Evolutionary conservation across 257 asterid species (phyloP).

Genomic region (Solanum neorickii): DNA sequence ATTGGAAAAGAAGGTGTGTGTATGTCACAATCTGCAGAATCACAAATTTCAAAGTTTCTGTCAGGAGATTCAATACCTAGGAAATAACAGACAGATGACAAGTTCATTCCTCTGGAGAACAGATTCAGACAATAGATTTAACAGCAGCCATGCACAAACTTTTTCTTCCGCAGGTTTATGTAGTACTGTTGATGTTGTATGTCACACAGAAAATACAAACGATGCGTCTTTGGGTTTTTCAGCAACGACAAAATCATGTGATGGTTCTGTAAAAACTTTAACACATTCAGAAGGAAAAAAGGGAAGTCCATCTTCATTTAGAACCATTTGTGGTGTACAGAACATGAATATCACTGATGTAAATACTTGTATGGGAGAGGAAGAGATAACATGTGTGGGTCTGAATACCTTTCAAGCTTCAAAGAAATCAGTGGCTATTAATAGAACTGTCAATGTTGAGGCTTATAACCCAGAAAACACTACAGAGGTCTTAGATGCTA

Average conservation of each 20-base stretch:
- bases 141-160: not conserved
- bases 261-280: not conserved
- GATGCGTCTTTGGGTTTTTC: not conserved
- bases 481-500: not conserved
- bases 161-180: not conserved
- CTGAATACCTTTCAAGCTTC: not conserved
- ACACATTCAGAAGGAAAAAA: not conserved
- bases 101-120: constrained; percentile 1
- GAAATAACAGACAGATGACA: not conserved
- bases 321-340: not conserved
- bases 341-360: not conserved
- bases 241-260: not conserved
- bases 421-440: not conserved
- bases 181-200: not conserved
- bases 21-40: constrained; percentile 2
- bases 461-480: not conserved
- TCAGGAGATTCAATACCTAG: constrained; percentile 18
- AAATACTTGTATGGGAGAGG: not conserved
- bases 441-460: not conserved
- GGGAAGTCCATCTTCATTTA: not conserved
- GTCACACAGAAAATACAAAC: not conserved
- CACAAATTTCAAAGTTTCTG: constrained; percentile 14
- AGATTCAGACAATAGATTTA: not conserved
- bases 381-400: not conserved
- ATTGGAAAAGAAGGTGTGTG: constrained; percentile 4